Conservation (phyloP, 1,139 yeast genomes). For the Zygosaccharomyces sapae region DNA sequence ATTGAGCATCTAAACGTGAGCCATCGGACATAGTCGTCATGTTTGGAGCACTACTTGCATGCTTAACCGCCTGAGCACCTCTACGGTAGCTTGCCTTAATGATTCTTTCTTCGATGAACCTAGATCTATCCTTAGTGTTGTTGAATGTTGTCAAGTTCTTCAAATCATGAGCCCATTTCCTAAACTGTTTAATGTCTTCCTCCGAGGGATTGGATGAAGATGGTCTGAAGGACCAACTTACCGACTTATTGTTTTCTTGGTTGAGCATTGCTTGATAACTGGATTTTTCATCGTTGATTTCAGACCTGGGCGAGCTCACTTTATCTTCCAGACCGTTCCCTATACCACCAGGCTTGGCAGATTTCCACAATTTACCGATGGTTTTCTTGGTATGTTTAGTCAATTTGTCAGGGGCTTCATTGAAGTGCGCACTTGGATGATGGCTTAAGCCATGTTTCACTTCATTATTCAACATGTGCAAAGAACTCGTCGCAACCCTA, state of each 20-base stretch:
- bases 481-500: not conserved
- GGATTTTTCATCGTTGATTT: constrained; percentile 11
- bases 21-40: constrained; percentile 20
- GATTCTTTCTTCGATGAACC: constrained; percentile 34
- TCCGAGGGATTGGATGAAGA: constrained; percentile 31
- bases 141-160: constrained; percentile 40
- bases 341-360: constrained; percentile 9
- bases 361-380: constrained; percentile 14
- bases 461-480: not conserved
- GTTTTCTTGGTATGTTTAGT: constrained; percentile 17
- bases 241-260: constrained; percentile 17
- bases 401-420: constrained; percentile 15
- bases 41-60: constrained; percentile 27
- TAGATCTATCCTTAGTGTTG: constrained; percentile 36
- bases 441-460: not conserved
- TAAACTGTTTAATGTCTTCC: constrained; percentile 37
- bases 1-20: constrained; percentile 7
- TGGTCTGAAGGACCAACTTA: constrained; percentile 31
- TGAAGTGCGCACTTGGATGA: constrained; percentile 1
- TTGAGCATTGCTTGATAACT: constrained; percentile 39
- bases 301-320: constrained; percentile 6
- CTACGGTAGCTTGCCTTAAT: constrained; percentile 23
- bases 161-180: constrained; percentile 46
- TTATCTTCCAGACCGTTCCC: not conserved
- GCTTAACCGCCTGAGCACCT: constrained; percentile 21